phyloP scores from a whole-genome alignment of 2,329 filamentous ascomycete genomes.

The Tothia fuscella region DNA sequence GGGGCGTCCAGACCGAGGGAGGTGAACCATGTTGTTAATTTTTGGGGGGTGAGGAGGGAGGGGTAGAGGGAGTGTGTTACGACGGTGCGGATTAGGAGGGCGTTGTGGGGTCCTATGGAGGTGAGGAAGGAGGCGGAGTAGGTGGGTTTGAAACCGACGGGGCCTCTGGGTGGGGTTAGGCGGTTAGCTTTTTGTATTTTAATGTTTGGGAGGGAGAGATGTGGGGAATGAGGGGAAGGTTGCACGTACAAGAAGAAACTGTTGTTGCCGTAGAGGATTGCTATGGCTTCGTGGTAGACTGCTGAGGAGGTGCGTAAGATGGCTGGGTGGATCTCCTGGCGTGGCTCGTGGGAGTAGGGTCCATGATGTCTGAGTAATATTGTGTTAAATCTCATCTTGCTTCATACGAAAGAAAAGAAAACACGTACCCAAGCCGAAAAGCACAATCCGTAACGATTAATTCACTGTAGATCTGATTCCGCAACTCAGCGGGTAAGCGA shows the following conservation, averaged over 20 bases:
- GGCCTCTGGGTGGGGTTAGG: background rate
- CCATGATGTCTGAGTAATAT: slow-evolving; percentile 8
- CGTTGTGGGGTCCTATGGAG: slow-evolving; percentile 10
- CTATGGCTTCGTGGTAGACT: slow-evolving; percentile 6
- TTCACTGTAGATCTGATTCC: slow-evolving; percentile 8
- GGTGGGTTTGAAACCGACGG: slow-evolving; percentile 9
- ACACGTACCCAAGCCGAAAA: slow-evolving; percentile 9
- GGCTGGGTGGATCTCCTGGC: slow-evolving; percentile 4
- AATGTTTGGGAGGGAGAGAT: background rate
- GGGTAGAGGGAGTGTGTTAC: slow-evolving; percentile 10
- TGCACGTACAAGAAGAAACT: slow-evolving; percentile 9
- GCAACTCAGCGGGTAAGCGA: slow-evolving; percentile 8
- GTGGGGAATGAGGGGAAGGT: background rate
- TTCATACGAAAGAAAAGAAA: background rate
- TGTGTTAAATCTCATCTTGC: background rate
- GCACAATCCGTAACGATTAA: slow-evolving; percentile 8
- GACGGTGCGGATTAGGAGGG: slow-evolving; percentile 9
- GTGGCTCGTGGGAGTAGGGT: slow-evolving; percentile 9
- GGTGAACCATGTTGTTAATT: slow-evolving; percentile 8
- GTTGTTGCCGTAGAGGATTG: slow-evolving; percentile 10
- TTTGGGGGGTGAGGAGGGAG: slow-evolving; percentile 3
- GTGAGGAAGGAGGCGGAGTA: slow-evolving; percentile 10
- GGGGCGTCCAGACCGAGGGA: slow-evolving; percentile 7
- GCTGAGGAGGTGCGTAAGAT: slow-evolving; percentile 7
- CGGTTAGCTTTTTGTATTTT: background rate